These are phyloP conservation scores for Arachis monticola DNA, from an alignment of 331 rosid species.

Conservation along the genomic window DNA sequence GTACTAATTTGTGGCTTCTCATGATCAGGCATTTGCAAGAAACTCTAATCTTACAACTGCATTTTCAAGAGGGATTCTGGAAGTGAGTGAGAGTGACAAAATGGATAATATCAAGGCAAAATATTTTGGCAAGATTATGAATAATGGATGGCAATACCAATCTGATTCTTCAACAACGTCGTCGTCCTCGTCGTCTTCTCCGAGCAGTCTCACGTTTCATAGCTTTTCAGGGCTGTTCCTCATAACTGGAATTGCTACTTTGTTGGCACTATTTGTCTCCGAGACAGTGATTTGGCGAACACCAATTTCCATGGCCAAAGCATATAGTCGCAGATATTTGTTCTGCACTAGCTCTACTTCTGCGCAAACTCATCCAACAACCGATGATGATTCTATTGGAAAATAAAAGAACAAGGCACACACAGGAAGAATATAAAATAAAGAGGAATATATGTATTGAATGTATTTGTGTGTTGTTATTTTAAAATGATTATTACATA, in stretches of 20 bases:
- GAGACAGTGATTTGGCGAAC: slow-evolving; percentile 38
- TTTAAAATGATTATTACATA: too few species aligned
- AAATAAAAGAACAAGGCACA: too few species aligned
- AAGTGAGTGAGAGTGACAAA: slow-evolving; percentile 30
- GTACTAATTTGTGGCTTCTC: too few species aligned
- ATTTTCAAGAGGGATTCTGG: slow-evolving; percentile 46
- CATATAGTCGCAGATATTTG: slow-evolving; percentile 8
- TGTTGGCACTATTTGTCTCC: slow-evolving; percentile 31
- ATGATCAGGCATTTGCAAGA: slow-evolving; percentile 32
- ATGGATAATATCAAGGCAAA: slow-evolving; percentile 29
- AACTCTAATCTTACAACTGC: slow-evolving; percentile 29
- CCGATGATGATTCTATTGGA: background rate
- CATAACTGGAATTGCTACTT: slow-evolving; percentile 9
- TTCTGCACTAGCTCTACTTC: slow-evolving; percentile 1
- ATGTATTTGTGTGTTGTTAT: too few species aligned
- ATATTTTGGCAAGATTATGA: slow-evolving; percentile 31
- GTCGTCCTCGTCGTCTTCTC: background rate
- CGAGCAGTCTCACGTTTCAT: slow-evolving; percentile 25
- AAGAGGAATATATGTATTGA: too few species aligned
- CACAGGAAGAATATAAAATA: too few species aligned
- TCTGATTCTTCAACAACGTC: background rate
- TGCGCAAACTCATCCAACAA: background rate
- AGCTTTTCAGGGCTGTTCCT: slow-evolving; percentile 47
- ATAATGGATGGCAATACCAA: background rate
- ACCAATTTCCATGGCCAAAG: slow-evolving; percentile 28